These are phyloP conservation scores for Nakazawaea ishiwadae DNA, from an alignment of 805 yeast genomes.

Conservation along the genomic window DNA sequence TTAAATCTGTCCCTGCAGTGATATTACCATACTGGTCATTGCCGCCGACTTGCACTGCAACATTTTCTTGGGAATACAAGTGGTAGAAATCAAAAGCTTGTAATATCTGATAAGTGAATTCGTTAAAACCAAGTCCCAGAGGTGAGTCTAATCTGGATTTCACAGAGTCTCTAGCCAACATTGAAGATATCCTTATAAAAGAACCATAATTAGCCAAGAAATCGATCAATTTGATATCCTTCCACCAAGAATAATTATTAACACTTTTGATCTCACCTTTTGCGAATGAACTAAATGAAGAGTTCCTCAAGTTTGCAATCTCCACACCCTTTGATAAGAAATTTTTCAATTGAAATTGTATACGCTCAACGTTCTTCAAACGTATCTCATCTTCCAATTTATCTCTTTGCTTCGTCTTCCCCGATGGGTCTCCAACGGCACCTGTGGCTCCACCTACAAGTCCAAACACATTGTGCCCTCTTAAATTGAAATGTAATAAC, in stretches of 20 bases:
- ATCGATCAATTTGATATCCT: conserved; percentile 64
- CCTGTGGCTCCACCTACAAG: conserved; percentile 96
- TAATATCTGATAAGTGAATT: conserved; percentile 85
- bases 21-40: conserved; percentile 99
- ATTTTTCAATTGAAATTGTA: conserved; percentile 53
- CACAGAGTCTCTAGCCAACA: conserved; percentile 87
- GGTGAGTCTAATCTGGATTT: conserved; percentile 65
- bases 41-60: conserved; percentile 86
- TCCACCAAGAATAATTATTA: conserved; percentile 88
- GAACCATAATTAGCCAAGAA: conserved; percentile 76
- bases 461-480: conserved; percentile 84
- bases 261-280: conserved; percentile 16
- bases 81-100: conserved; percentile 95
- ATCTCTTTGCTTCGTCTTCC: conserved; percentile 72
- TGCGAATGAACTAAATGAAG: not conserved
- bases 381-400: conserved; percentile 50
- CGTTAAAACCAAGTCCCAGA: conserved; percentile 86
- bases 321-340: conserved; percentile 60
- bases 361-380: conserved; percentile 49
- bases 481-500: conserved; percentile 71
- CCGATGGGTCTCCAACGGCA: conserved; percentile 94
- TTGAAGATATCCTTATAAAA: conserved; percentile 74
- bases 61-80: conserved; percentile 52
- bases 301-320: conserved; percentile 52
- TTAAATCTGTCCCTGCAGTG: conserved; percentile 90